Evolutionary conservation across 2,329 filamentous ascomycete genomes (phyloP).

Genomic region (Penicillium sp.): DNA sequence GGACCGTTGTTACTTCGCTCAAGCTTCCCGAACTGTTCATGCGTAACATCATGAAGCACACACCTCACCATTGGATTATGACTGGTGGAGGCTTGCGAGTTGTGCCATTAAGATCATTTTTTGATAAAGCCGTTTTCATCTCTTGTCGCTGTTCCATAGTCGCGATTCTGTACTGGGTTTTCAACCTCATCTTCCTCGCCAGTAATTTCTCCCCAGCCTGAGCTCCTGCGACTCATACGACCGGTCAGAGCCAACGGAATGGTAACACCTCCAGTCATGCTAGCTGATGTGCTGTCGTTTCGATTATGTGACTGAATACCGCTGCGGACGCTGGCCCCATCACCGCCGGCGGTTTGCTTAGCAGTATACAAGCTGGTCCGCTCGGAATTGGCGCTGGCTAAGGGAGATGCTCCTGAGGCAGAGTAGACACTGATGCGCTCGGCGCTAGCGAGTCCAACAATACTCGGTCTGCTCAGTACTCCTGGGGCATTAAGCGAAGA

Average conservation of each 20-base stretch:
- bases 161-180: conserved; percentile 20
- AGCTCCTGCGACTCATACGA: conserved; percentile 43
- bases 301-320: conserved; percentile 71
- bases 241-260: conserved; percentile 56
- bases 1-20: conserved; percentile 6
- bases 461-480: conserved; percentile 47
- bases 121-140: conserved; percentile 9
- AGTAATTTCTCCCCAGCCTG: conserved; percentile 45
- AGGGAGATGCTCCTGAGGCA: conserved; percentile 61
- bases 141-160: conserved; percentile 38
- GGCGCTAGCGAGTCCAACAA: conserved; percentile 53
- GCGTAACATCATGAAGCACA: conserved; percentile 19
- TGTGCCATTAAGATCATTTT: conserved; percentile 5
- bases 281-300: conserved; percentile 77
- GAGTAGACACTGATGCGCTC: conserved; percentile 71
- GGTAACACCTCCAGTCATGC: conserved; percentile 57
- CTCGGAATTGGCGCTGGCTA: conserved; percentile 59
- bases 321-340: conserved; percentile 74
- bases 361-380: conserved; percentile 76
- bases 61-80: neutral
- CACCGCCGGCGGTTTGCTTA: conserved; percentile 51
- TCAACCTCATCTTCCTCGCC: conserved; percentile 38
- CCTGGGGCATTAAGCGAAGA: conserved; percentile 41
- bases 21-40: conserved; percentile 4
- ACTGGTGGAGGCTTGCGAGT: neutral